Evolutionary conservation across 257 asterid genomes (phyloP).

Genomic region (Lantana camara): DNA sequence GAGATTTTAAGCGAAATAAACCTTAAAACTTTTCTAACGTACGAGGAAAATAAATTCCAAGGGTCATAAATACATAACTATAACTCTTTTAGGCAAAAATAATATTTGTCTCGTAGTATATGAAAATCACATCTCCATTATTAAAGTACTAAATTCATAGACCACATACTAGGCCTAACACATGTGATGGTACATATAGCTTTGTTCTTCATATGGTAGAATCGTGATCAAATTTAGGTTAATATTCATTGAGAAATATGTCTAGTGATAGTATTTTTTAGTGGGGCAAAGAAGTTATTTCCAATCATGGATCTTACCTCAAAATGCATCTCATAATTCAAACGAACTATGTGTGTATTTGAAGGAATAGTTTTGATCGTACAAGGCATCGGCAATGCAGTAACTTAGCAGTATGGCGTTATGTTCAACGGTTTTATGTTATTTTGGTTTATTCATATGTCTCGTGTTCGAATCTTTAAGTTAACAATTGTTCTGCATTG

Average conservation of each 20-base stretch:
- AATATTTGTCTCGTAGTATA: neutral
- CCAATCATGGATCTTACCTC: neutral
- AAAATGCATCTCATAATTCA: neutral
- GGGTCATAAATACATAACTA: neutral
- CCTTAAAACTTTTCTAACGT: neutral
- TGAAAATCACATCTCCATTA: neutral
- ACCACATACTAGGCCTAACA: too few species aligned
- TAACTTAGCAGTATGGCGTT: too few species aligned
- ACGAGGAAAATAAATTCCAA: neutral
- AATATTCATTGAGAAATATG: too few species aligned
- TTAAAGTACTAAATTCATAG: neutral
- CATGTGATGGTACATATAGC: too few species aligned
- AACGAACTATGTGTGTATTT: neutral
- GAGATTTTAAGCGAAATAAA: too few species aligned
- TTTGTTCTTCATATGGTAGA: too few species aligned
- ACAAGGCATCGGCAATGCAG: neutral
- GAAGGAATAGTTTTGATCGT: neutral
- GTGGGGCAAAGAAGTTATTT: too few species aligned
- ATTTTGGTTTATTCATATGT: too few species aligned
- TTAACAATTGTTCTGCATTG: too few species aligned
- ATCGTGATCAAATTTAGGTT: too few species aligned
- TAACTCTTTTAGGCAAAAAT: neutral
- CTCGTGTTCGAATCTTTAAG: neutral
- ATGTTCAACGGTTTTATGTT: too few species aligned
- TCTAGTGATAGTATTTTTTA: too few species aligned